Conservation (phyloP, 192 early-diverging fungal genomes). For the Entomortierella lignicola region DNA sequence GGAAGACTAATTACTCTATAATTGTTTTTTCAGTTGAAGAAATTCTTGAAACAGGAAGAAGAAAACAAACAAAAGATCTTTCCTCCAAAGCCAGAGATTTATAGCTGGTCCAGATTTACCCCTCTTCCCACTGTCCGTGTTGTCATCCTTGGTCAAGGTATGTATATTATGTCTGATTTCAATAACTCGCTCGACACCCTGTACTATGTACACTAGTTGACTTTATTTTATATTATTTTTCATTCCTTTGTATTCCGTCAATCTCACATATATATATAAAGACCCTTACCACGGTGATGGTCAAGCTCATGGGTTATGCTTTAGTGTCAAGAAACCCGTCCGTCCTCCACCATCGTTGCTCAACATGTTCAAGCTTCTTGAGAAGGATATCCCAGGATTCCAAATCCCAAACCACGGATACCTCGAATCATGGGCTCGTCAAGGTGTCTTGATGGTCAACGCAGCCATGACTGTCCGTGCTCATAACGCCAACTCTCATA, state of each 20-base stretch:
- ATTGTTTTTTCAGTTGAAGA: constrained; percentile 69
- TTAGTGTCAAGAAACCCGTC: constrained; percentile 87
- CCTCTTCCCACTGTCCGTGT: constrained; percentile 78
- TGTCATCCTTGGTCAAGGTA: constrained; percentile 95
- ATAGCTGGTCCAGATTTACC: constrained; percentile 85
- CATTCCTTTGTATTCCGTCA: background rate
- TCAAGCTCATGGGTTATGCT: constrained; percentile 93
- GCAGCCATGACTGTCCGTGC: constrained; percentile 87
- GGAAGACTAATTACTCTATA: constrained; percentile 61
- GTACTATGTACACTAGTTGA: no score
- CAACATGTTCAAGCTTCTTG: constrained; percentile 91
- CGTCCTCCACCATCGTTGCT: constrained; percentile 84
- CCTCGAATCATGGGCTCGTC: constrained; percentile 82
- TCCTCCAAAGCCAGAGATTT: constrained; percentile 79
- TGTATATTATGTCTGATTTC: no score
- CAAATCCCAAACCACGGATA: constrained; percentile 79
- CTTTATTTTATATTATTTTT: background rate
- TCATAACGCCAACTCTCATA: constrained; percentile 84
- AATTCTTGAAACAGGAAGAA: constrained; percentile 70
- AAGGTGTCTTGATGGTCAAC: constrained; percentile 93
- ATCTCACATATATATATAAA: constrained; percentile 20
- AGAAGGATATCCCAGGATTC: constrained; percentile 79
- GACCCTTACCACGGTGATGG: constrained; percentile 77
- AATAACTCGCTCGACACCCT: no score
- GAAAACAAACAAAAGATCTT: constrained; percentile 68